phyloP scores from a whole-genome alignment of 1,284 basidiomycete genomes.

The Cronartium quercuum region DNA sequence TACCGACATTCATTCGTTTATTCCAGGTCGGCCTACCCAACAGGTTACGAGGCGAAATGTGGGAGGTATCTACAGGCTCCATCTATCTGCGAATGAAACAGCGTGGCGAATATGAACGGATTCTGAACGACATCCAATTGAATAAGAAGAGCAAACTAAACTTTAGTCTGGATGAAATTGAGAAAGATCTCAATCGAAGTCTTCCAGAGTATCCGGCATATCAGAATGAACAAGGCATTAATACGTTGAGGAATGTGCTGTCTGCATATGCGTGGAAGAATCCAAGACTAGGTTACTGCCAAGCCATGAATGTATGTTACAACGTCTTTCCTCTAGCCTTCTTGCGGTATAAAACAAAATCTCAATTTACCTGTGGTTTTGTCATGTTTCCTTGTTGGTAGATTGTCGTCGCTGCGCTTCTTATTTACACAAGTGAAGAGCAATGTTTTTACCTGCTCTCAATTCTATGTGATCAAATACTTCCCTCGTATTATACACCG shows the following conservation, averaged over 20 bases:
- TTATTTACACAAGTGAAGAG: slow-evolving; percentile 88
- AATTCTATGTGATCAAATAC: slow-evolving; percentile 84
- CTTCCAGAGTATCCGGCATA: slow-evolving; percentile 79
- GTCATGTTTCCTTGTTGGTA: not conserved
- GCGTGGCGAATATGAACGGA: slow-evolving; percentile 73
- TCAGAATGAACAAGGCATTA: slow-evolving; percentile 77
- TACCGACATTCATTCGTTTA: slow-evolving; percentile 91
- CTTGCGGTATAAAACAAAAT: not conserved
- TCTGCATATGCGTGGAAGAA: slow-evolving; percentile 97
- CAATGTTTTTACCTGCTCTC: slow-evolving; percentile 97
- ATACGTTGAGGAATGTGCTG: slow-evolving; percentile 76
- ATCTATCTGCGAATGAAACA: slow-evolving; percentile 77
- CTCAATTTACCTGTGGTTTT: not conserved
- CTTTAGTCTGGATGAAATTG: slow-evolving; percentile 95
- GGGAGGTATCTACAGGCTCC: slow-evolving; percentile 95
- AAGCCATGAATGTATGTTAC: slow-evolving; percentile 48
- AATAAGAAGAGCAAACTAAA: slow-evolving; percentile 61
- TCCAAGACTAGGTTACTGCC: slow-evolving; percentile 60
- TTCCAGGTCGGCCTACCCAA: slow-evolving; percentile 97
- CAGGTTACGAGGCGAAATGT: slow-evolving; percentile 89
- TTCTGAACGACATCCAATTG: slow-evolving; percentile 66
- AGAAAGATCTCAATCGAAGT: slow-evolving; percentile 87
- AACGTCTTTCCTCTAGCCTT: slow-evolving; percentile 52
- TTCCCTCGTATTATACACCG: slow-evolving; percentile 95
- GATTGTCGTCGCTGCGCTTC: slow-evolving; percentile 39